A percentile compares a stretch with the other conserved stretches of the same genome.
These are phyloP conservation scores for Globisporangium viniferum DNA, from an alignment of 352 stramenopile species.

Conservation along the genomic window DNA sequence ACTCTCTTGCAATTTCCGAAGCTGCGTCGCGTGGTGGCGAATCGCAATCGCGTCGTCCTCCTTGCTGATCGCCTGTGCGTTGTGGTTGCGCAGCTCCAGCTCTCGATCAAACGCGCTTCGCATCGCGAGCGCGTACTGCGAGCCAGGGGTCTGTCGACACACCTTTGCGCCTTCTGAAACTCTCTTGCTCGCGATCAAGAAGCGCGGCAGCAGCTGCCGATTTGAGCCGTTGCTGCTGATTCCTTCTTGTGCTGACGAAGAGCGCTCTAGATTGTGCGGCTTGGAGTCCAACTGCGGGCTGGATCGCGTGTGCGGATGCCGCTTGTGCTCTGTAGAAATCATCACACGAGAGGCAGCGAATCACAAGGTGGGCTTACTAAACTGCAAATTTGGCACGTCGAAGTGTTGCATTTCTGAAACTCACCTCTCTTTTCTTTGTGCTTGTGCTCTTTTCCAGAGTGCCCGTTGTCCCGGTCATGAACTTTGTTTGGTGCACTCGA, in stretches of 20 bases:
- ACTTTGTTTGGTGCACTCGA: not conserved
- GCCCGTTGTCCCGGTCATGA: not conserved
- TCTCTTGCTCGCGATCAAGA: slow-evolving; percentile 34
- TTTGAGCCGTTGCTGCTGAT: slow-evolving; percentile 8
- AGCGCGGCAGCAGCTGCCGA: slow-evolving; percentile 42
- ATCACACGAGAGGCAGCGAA: not conserved
- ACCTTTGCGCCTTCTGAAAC: slow-evolving; percentile 16
- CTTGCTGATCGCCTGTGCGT: not conserved
- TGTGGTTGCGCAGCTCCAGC: slow-evolving; percentile 18
- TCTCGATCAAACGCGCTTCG: slow-evolving; percentile 33
- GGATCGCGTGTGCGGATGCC: slow-evolving; percentile 3
- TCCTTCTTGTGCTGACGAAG: not conserved
- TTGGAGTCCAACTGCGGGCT: not conserved
- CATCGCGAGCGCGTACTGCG: slow-evolving; percentile 26
- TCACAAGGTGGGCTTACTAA: not conserved
- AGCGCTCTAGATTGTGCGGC: not conserved
- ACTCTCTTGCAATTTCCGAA: slow-evolving; percentile 37
- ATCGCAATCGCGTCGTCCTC: slow-evolving; percentile 26
- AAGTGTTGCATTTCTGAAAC: not conserved
- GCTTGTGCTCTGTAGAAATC: slow-evolving; percentile 6
- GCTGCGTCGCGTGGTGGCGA: slow-evolving; percentile 30
- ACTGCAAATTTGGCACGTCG: not conserved
- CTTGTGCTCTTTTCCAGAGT: not conserved
- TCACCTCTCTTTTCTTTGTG: slow-evolving; percentile 11
- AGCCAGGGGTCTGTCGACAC: slow-evolving; percentile 15